phyloP scores from a whole-genome alignment of 176 grass and related monocot species.

The Zea mays region DNA sequence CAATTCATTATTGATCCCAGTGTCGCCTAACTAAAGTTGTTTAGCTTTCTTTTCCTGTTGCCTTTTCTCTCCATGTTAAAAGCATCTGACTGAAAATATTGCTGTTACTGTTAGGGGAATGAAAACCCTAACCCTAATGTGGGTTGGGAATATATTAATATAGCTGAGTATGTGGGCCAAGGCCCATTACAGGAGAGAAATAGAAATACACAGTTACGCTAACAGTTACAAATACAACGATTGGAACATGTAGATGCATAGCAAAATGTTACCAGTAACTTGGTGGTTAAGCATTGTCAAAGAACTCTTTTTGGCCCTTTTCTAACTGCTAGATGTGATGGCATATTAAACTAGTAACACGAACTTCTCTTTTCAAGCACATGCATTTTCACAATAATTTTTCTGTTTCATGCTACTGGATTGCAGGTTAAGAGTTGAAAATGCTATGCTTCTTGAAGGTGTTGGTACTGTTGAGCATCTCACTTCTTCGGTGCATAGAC shows the following conservation, averaged over 20 bases:
- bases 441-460: constrained; percentile 73
- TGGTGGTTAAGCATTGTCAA: neutral
- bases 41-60: neutral
- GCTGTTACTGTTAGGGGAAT: neutral
- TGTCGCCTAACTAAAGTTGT: neutral
- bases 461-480: constrained; percentile 76
- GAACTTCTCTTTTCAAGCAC: constrained; percentile 27
- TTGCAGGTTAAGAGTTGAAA: constrained; percentile 83
- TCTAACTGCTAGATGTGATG: neutral
- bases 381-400: neutral
- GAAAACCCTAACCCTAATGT: no score
- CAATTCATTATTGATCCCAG: neutral
- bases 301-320: neutral
- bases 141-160: no score
- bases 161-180: no score
- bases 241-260: constrained; percentile 3
- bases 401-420: constrained; percentile 41
- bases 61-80: neutral
- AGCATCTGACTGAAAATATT: neutral
- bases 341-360: constrained; percentile 1
- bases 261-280: neutral
- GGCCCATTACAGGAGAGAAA: no score
- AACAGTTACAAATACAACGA: neutral
- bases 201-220: no score
- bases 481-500: constrained; percentile 69